Conservation (phyloP, 1,284 basidiomycete species). For the Papiliotrema fonsecae region DNA sequence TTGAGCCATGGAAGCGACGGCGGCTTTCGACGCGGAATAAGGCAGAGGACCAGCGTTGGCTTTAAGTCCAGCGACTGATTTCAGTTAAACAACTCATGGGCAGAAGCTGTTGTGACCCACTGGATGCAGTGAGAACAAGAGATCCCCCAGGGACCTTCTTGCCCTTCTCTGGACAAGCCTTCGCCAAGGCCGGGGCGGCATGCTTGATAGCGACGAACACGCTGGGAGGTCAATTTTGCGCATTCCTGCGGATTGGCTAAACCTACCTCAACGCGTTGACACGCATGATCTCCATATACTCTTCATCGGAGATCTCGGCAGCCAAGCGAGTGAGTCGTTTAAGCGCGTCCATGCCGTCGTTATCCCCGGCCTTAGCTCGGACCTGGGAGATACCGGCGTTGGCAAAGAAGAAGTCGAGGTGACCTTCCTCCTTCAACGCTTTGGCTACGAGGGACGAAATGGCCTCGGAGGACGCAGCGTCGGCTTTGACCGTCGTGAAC, state of each 20-base stretch:
- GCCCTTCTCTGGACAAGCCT: constrained; percentile 59
- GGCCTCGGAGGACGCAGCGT: constrained; percentile 74
- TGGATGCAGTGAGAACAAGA: constrained; percentile 84
- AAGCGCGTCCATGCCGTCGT: constrained; percentile 5
- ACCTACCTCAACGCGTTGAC: constrained; percentile 77
- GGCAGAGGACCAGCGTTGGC: constrained; percentile 80
- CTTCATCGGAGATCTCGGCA: constrained; percentile 57
- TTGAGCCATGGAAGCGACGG: constrained; percentile 80
- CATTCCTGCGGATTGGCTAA: neutral
- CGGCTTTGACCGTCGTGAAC: constrained; percentile 58
- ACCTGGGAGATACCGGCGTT: constrained; percentile 58
- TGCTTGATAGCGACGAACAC: constrained; percentile 88
- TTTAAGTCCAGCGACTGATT: constrained; percentile 71
- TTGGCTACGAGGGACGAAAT: constrained; percentile 66
- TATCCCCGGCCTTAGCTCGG: constrained; percentile 4
- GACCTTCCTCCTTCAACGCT: constrained; percentile 72
- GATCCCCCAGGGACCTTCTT: constrained; percentile 69
- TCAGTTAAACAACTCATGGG: neutral
- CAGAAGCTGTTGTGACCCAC: constrained; percentile 48
- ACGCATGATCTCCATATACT: constrained; percentile 70
- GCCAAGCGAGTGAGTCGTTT: constrained; percentile 10
- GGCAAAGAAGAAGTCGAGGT: constrained; percentile 88
- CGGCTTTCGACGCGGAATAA: constrained; percentile 86
- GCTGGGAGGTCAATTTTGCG: constrained; percentile 47
- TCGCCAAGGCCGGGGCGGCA: constrained; percentile 73